Percentiles rank a stretch among this genome's conserved stretches.
Conservation (phyloP, 495 filamentous ascomycete species). For the Penicillium herquei region DNA sequence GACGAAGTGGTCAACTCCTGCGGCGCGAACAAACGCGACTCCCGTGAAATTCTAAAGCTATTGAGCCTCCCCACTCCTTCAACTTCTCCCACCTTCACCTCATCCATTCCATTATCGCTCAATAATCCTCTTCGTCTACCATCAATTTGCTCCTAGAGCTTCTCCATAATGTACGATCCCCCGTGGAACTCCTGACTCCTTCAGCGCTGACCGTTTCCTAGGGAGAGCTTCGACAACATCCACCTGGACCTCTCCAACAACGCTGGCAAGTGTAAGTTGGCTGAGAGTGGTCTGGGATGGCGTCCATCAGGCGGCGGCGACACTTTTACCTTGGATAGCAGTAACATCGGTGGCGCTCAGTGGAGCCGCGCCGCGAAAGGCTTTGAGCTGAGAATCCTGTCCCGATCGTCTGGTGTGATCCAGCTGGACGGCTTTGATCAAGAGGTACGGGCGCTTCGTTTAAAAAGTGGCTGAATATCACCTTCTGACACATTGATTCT, state of each 20-base stretch:
- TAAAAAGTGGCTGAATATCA: not conserved
- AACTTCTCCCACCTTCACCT: slow-evolving; percentile 2
- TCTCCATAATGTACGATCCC: slow-evolving; percentile 39
- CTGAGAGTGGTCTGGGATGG: slow-evolving; percentile 92
- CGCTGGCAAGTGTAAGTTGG: slow-evolving; percentile 87
- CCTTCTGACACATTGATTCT: not conserved
- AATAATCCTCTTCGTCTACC: too few species aligned
- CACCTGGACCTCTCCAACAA: slow-evolving; percentile 91
- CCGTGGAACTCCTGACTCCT: not conserved
- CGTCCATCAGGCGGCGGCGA: slow-evolving; percentile 83
- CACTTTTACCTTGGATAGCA: slow-evolving; percentile 83
- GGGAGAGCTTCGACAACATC: slow-evolving; percentile 95
- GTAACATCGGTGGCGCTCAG: slow-evolving; percentile 79
- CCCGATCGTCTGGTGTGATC: slow-evolving; percentile 77
- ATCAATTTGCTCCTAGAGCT: slow-evolving; percentile 7
- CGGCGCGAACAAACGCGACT: slow-evolving; percentile 37
- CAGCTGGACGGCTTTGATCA: slow-evolving; percentile 94
- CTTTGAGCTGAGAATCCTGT: slow-evolving; percentile 87
- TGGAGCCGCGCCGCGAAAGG: slow-evolving; percentile 95
- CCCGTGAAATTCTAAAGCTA: slow-evolving; percentile 29
- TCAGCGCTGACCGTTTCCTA: slow-evolving; percentile 33
- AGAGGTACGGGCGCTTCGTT: slow-evolving; percentile 56
- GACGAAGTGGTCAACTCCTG: slow-evolving; percentile 27
- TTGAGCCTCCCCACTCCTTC: slow-evolving; percentile 9
- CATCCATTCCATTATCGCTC: not conserved